A percentile compares a stretch with the other conserved stretches of the same genome.
These are phyloP conservation scores for Geotrichum candidum DNA, from an alignment of 1,139 yeast species.

Conservation along the genomic window DNA sequence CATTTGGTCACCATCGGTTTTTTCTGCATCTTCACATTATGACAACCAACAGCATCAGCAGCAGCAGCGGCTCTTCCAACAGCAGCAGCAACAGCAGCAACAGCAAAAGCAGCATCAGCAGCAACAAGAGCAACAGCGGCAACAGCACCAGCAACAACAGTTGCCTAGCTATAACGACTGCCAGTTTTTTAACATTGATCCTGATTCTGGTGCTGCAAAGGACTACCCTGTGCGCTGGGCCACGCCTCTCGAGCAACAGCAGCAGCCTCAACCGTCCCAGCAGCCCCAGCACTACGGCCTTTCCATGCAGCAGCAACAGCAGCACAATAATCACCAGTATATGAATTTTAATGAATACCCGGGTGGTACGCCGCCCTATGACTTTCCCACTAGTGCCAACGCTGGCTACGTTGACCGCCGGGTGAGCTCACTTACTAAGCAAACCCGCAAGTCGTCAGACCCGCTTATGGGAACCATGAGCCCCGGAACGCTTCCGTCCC, in stretches of 20 bases:
- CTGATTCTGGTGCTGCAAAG: constrained; percentile 12
- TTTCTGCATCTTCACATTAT: constrained; percentile 1
- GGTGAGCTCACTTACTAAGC: constrained; percentile 2
- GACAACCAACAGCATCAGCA: constrained; percentile 8
- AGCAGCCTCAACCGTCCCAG: constrained; percentile 7
- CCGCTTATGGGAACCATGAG: neutral
- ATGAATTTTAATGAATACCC: neutral
- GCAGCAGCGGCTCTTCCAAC: constrained; percentile 13
- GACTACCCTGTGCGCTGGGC: constrained; percentile 13
- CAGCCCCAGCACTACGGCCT: neutral
- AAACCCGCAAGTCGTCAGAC: constrained; percentile 10
- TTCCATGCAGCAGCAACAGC: constrained; percentile 7
- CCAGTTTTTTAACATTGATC: constrained; percentile 15
- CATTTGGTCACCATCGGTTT: constrained; percentile 4
- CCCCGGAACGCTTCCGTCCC: constrained; percentile 5
- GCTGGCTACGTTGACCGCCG: neutral
- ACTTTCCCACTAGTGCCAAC: neutral
- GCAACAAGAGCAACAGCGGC: constrained; percentile 14
- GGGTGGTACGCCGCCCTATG: neutral
- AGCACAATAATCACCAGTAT: constrained; percentile 4
- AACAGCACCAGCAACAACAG: constrained; percentile 1
- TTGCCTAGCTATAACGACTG: constrained; percentile 10
- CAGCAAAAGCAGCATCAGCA: too few relatives aligned
- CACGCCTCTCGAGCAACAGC: constrained; percentile 6
- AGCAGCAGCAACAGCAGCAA: neutral